phyloP scores from a whole-genome alignment of 2,329 filamentous ascomycete genomes.

The Botrytis hyacinthi region DNA sequence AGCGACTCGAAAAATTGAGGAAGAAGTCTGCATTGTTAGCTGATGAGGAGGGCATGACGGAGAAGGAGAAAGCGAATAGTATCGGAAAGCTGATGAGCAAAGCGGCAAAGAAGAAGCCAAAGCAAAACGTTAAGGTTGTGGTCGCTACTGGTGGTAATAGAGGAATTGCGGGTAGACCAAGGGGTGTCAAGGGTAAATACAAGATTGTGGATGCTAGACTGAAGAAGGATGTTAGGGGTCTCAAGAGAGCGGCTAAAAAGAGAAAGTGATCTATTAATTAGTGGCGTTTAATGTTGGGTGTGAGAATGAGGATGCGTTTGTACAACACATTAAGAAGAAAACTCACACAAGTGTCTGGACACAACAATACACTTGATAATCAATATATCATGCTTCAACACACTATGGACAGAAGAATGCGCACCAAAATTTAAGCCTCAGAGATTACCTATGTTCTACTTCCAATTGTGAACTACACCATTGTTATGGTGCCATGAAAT shows the following conservation, averaged over 20 bases:
- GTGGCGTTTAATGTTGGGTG: not conserved
- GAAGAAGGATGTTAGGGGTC: constrained; percentile 92
- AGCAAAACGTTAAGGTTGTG: constrained; percentile 79
- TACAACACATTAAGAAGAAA: not conserved
- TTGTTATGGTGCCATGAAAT: not conserved
- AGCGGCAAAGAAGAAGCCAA: constrained; percentile 82
- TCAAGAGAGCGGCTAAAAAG: constrained; percentile 79
- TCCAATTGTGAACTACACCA: not conserved
- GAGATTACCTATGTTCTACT: not conserved
- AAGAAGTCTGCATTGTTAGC: constrained; percentile 93
- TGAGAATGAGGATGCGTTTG: not conserved
- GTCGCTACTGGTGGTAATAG: constrained; percentile 83
- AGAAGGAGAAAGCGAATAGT: constrained; percentile 89
- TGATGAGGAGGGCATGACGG: constrained; percentile 87
- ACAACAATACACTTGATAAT: not conserved
- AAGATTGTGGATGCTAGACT: constrained; percentile 94
- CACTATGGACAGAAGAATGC: not conserved
- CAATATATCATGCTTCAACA: not conserved
- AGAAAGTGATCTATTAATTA: constrained; percentile 47
- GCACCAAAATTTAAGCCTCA: not conserved
- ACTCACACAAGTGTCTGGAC: not conserved
- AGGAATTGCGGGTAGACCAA: constrained; percentile 81
- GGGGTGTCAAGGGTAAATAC: constrained; percentile 92
- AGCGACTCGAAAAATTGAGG: constrained; percentile 87
- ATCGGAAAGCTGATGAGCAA: constrained; percentile 80